Percentiles rank a stretch among this genome's conserved stretches.
These are phyloP conservation scores for Phytophthora macrochlamydospora DNA, from an alignment of 352 stramenopile genomes.

Conservation along the genomic window DNA sequence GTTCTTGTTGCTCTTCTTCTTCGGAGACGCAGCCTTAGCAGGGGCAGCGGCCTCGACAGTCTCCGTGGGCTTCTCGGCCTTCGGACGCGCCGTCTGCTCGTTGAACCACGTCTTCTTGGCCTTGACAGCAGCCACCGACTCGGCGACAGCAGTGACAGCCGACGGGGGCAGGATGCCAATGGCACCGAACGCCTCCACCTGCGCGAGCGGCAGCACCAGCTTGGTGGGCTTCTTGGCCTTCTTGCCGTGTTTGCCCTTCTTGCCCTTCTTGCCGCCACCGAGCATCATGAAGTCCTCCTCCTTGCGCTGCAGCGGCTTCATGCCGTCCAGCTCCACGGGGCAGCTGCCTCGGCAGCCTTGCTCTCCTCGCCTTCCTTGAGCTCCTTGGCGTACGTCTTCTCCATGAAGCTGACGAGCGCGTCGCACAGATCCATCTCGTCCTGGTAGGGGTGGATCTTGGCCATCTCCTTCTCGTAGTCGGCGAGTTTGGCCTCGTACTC, in stretches of 20 bases:
- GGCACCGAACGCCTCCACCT: constrained; percentile 92
- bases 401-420: constrained; percentile 92
- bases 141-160: constrained; percentile 77
- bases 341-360: constrained; percentile 38
- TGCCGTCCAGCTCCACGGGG: constrained; percentile 90
- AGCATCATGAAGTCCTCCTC: constrained; percentile 87
- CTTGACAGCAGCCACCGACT: constrained; percentile 93
- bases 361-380: constrained; percentile 61
- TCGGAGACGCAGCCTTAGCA: constrained; percentile 46
- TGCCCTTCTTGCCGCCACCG: constrained; percentile 67
- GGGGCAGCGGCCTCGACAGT: constrained; percentile 20
- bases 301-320: constrained; percentile 91
- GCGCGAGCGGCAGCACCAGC: constrained; percentile 75
- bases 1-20: constrained; percentile 78
- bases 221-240: constrained; percentile 84
- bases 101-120: constrained; percentile 94
- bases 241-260: constrained; percentile 68
- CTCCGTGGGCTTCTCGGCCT: constrained; percentile 41
- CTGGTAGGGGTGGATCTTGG: constrained; percentile 96
- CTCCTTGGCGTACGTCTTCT: constrained; percentile 91
- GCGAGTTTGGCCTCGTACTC: constrained; percentile 95
- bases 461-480: constrained; percentile 96
- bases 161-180: constrained; percentile 91
- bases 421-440: constrained; percentile 96
- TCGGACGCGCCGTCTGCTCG: constrained; percentile 62